These are phyloP conservation scores for Coemansia sp. DNA, from an alignment of 192 early-diverging fungal species.

Conservation along the genomic window DNA sequence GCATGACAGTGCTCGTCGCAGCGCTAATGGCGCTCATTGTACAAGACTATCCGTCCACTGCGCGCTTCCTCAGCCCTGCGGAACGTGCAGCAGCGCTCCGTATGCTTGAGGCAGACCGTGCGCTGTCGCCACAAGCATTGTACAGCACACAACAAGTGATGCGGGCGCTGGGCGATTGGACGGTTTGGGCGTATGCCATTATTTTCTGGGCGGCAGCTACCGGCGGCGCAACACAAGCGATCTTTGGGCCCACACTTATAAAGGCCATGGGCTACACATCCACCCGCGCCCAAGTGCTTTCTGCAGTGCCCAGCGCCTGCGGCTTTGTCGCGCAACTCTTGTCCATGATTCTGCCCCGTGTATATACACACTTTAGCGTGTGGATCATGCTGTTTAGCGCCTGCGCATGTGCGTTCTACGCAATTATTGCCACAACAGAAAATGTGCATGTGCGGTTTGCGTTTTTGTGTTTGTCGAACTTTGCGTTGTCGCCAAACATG, in stretches of 20 bases:
- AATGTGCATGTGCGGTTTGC: constrained; percentile 30
- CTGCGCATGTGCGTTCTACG: constrained; percentile 54
- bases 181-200: constrained; percentile 48
- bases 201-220: constrained; percentile 49
- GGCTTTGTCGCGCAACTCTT: constrained; percentile 43
- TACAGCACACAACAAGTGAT: constrained; percentile 39
- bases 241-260: constrained; percentile 47
- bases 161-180: constrained; percentile 41
- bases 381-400: constrained; percentile 56
- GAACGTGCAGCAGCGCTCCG: constrained; percentile 51
- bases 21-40: constrained; percentile 45
- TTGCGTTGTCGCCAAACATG: constrained; percentile 51
- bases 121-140: constrained; percentile 16
- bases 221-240: constrained; percentile 49
- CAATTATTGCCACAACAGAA: constrained; percentile 50
- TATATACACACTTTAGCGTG: constrained; percentile 29
- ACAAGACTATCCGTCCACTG: constrained; percentile 58
- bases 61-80: constrained; percentile 58
- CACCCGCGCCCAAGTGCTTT: constrained; percentile 45
- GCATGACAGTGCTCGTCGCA: constrained; percentile 53
- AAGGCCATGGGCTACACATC: constrained; percentile 50
- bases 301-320: constrained; percentile 44
- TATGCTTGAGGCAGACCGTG: constrained; percentile 46
- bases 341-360: constrained; percentile 35
- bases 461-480: constrained; percentile 44